Base-by-base conservation (phyloP, 345 rosid genomes). In the Kandelia obovata region DNA sequence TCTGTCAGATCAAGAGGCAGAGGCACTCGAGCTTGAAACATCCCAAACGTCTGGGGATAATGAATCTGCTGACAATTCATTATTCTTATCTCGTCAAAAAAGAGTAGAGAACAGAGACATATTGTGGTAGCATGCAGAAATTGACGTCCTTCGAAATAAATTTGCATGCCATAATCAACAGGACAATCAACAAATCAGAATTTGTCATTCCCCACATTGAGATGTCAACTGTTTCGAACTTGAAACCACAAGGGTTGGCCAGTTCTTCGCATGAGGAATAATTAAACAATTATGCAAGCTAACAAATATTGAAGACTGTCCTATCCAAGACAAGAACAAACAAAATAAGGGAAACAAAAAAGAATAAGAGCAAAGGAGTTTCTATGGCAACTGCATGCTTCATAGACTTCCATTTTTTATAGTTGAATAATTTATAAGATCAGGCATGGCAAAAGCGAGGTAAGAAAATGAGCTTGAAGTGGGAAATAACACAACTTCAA, bases 21-120 rank as follows among this genome's bases (percentile, higher is more conserved):
- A 2, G 87, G 89, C 69, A 89, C 87, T 28, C 96, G 86, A 62
- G 86, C 74, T 66, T 85, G 76, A 62, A 76, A 37, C 75, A 80
- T 71, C 55, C 88, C 82, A 74, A 81, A 71, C 81, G 80, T 75
- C 57, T 77, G 86, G 5, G 92, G 84, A 66, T 76, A 81, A 75
- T 78, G 87, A 74, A 82, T 63, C 92, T 82, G 85, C 71, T 31
- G 64, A 65, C 58, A 80, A 60, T 73, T 64, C 69, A 78, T 61
- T 15, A 64, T 13, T 76, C 31, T 59, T 66, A 75, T 37, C 71
- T 69, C 71, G 75, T 65, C 57, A 75, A 66, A 35, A 58, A 61
- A 62, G 26, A 67, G 62, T 71, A 78, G 64, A 69, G 58, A 67
- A 51, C 28, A 70, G 72, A 51, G 71, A 70, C 73, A 20, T 16